A percentile compares a stretch with the other conserved stretches of the same genome.
These are phyloP conservation scores for Raphanus sativus DNA, from an alignment of 345 rosid species.

Conservation along the genomic window DNA sequence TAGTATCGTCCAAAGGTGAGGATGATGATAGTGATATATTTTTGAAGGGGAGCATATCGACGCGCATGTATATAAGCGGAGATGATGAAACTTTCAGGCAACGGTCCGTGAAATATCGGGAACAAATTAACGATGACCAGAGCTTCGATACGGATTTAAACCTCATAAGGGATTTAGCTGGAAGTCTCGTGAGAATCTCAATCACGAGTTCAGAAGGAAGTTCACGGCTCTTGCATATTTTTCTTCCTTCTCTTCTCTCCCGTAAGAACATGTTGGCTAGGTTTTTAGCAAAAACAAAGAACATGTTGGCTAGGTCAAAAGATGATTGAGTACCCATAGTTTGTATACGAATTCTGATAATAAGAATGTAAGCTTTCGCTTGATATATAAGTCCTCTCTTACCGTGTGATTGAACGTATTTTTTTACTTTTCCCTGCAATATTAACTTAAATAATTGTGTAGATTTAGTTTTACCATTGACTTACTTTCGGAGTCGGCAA, in stretches of 20 bases:
- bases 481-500: no score
- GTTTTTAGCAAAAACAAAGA: no score
- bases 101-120: not conserved
- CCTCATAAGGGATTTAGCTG: not conserved
- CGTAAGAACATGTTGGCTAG: no score
- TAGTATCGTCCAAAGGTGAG: not conserved
- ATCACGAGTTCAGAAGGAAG: not conserved
- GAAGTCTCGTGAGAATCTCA: not conserved
- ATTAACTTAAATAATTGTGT: no score
- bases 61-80: not conserved
- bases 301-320: no score
- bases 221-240: not conserved
- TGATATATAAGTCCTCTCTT: no score
- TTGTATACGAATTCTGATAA: no score
- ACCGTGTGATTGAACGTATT: no score
- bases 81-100: not conserved
- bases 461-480: no score
- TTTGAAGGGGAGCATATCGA: not conserved
- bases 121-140: constrained; percentile 2
- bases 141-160: constrained; percentile 12
- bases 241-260: not conserved
- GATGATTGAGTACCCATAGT: no score
- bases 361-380: no score
- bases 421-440: no score
- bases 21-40: not conserved